A percentile compares a stretch with the other conserved stretches of the same genome.
phyloP scores from a whole-genome alignment of 306 rosid species.

The Herpetospermum pedunculosum region DNA sequence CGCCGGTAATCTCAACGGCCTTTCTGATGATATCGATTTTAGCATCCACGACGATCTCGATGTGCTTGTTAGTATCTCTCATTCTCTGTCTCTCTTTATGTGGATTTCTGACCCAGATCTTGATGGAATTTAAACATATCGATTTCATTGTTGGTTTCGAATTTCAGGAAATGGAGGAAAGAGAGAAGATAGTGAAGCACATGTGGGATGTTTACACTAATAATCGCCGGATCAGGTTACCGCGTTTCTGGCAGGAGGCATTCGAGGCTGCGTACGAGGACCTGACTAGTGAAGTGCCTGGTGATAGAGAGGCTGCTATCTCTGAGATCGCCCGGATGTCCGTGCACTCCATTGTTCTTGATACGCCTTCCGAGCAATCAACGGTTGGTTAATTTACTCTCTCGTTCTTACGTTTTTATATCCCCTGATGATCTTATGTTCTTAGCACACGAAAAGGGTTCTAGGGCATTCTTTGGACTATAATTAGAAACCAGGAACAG shows the following conservation, averaged over 20 bases:
- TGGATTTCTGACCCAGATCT: constrained; percentile 17
- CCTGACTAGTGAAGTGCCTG: constrained; percentile 63
- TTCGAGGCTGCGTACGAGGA: constrained; percentile 96
- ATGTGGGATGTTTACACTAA: constrained; percentile 98
- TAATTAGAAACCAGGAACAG: neutral
- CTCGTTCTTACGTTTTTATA: neutral
- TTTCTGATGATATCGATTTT: constrained; percentile 45
- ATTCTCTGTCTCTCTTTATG: neutral
- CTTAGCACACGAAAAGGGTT: neutral
- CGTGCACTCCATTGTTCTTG: constrained; percentile 61
- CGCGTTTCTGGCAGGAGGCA: constrained; percentile 90
- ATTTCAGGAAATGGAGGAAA: constrained; percentile 91
- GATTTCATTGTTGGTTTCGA: neutral
- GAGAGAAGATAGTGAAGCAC: constrained; percentile 93
- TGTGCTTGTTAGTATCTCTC: constrained; percentile 52
- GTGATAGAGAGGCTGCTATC: constrained; percentile 68
- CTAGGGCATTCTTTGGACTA: neutral
- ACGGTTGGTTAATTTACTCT: constrained; percentile 38
- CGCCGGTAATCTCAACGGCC: constrained; percentile 58
- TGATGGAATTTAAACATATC: constrained; percentile 5
- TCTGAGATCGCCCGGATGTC: constrained; percentile 93
- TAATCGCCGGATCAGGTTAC: constrained; percentile 81
- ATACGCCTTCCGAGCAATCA: constrained; percentile 64
- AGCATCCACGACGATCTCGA: constrained; percentile 83
- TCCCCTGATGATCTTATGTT: neutral